Evolutionary conservation across 73 alveolate genomes (phyloP), one percentile per base, ranked within the genome.

Genomic region (Tetrahymena thermophila): DNA sequence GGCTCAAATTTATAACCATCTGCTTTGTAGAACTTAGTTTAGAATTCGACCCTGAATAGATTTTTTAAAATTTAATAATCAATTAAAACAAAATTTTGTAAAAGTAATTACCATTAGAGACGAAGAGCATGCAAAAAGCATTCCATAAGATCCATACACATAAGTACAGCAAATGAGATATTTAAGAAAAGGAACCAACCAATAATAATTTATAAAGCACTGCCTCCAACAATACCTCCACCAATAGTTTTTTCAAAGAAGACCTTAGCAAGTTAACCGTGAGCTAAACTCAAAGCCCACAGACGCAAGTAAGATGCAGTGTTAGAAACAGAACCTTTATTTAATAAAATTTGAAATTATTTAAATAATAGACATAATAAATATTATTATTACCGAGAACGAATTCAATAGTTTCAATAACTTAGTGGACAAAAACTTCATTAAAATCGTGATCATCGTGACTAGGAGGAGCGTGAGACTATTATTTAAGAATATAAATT

Each of bases 221-320:
- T 98, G 57, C 96, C 94, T 19, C 95, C 97, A 21, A 94, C 96
- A 23, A 98, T 97, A n/a, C 98, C 96, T 42, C 97, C 98, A 43
- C 98, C 97, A 71, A 99, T 84, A 56, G 99, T 95, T 93, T 99
- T 98, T 95, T 98, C 99, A 95, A 98, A 97, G 98, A 99, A 99
- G 25, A 99, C 99, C 85, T 98, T 98, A 37, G 99, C 98, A 84
- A 99, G 97, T 96, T 99, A 98, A 31, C 99, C 98, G 96, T 99
- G 99, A 15, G 99, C 99, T 35, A 99, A 98, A n/a, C 99, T 96
- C 93, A 99, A 98, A 17, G 99, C 99, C 99, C 99, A 99, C 35
- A 99, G 97, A 97, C 99, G 99, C 85, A 99, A 97, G 96, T 99
- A 99, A 16, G 99, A 98, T 21, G 99, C 99, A 71, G 99, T 99